These are phyloP conservation scores for Russula brevipes DNA, from an alignment of 768 basidiomycete genomes.

Conservation along the genomic window DNA sequence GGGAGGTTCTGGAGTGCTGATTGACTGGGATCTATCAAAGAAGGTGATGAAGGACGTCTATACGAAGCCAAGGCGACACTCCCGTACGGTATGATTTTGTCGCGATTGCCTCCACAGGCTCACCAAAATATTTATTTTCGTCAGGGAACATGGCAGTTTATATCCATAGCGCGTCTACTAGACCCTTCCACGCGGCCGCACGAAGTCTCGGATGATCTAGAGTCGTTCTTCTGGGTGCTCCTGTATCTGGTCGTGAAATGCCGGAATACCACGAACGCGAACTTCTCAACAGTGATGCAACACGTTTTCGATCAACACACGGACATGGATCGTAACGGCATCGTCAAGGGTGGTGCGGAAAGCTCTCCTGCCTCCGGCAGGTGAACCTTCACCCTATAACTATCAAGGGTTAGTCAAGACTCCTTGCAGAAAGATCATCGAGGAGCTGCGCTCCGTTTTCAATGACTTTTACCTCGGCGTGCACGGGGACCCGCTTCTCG, in stretches of 20 bases:
- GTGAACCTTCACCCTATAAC: not conserved
- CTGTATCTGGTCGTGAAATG: not conserved
- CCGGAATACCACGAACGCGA: not conserved
- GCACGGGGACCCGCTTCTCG: not conserved
- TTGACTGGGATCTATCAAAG: constrained; percentile 9
- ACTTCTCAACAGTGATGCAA: not conserved
- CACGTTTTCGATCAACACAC: not conserved
- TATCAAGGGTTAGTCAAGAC: not conserved
- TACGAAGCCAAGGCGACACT: not conserved
- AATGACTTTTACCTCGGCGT: not conserved
- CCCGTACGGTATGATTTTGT: not conserved
- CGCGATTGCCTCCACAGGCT: not conserved
- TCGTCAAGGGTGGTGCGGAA: not conserved
- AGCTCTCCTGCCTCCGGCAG: not conserved
- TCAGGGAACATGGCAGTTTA: constrained; percentile 26
- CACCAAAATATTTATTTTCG: not conserved
- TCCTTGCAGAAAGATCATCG: not conserved
- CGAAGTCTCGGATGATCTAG: constrained; percentile 22
- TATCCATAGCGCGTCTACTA: constrained; percentile 2
- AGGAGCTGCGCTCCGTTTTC: not conserved
- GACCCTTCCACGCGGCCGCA: not conserved
- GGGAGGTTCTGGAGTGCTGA: not conserved
- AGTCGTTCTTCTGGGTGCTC: constrained; percentile 23
- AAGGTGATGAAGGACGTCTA: not conserved
- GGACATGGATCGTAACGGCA: not conserved